phyloP scores from a whole-genome alignment of 2,329 filamentous ascomycete species.

The Fusarium goolgardi region DNA sequence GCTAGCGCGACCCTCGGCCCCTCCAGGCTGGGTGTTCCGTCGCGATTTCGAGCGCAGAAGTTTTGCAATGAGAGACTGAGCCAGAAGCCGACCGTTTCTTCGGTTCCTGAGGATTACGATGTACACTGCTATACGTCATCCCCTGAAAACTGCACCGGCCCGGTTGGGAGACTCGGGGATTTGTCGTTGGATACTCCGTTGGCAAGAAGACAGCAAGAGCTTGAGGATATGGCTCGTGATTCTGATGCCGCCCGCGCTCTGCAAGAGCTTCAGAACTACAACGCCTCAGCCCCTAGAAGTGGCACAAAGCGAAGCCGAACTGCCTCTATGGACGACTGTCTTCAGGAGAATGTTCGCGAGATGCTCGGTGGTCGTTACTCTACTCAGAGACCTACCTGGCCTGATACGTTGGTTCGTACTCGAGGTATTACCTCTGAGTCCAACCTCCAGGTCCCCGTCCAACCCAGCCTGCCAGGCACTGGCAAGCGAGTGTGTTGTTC shows the following conservation, averaged over 20 bases:
- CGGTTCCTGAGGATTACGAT: constrained; percentile 68
- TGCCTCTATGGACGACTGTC: constrained; percentile 66
- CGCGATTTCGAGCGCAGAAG: constrained; percentile 73
- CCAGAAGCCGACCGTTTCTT: constrained; percentile 64
- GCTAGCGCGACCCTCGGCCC: constrained; percentile 69
- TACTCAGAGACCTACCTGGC: constrained; percentile 49
- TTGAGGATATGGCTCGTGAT: constrained; percentile 58
- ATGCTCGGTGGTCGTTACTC: constrained; percentile 61
- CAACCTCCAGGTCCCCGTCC: constrained; percentile 54
- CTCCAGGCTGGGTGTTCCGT: constrained; percentile 64
- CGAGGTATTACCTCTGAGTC: constrained; percentile 43
- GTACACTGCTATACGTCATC: constrained; percentile 64
- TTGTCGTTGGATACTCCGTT: constrained; percentile 62
- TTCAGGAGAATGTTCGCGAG: constrained; percentile 75
- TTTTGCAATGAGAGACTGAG: constrained; percentile 66
- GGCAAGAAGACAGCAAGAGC: constrained; percentile 59
- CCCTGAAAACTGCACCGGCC: constrained; percentile 67
- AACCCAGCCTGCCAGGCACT: constrained; percentile 59
- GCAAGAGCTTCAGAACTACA: constrained; percentile 70
- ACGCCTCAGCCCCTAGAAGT: constrained; percentile 49
- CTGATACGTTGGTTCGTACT: constrained; percentile 55
- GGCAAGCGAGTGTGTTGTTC: constrained; percentile 76
- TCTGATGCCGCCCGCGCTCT: constrained; percentile 68
- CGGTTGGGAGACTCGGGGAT: constrained; percentile 63
- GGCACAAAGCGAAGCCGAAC: constrained; percentile 71